Conservation (phyloP, 2,329 filamentous ascomycete genomes). For the Fusarium sp. region DNA sequence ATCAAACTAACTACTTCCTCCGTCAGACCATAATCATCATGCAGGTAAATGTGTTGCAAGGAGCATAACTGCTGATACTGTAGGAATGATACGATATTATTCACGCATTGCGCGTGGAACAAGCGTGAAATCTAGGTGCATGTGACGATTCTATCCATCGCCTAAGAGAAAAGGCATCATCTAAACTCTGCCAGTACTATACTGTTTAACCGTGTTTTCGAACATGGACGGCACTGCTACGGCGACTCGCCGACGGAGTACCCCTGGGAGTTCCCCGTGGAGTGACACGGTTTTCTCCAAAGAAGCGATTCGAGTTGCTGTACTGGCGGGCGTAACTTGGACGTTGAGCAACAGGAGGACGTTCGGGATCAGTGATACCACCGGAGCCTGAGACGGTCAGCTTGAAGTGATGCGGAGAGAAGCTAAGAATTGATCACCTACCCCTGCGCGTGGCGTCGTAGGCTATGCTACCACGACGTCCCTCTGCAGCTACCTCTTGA, state of each 20-base stretch:
- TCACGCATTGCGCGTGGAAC: too few species aligned
- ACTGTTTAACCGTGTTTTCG: neutral
- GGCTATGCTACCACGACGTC: constrained; percentile 44
- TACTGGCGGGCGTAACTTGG: constrained; percentile 43
- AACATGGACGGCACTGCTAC: constrained; percentile 13
- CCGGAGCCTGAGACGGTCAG: constrained; percentile 40
- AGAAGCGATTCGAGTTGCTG: constrained; percentile 54
- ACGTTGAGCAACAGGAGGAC: constrained; percentile 24
- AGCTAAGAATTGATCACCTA: constrained; percentile 34
- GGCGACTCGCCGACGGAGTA: constrained; percentile 50
- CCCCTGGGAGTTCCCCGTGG: constrained; percentile 50
- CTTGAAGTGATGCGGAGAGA: neutral
- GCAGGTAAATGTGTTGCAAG: too few species aligned
- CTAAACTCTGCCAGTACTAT: too few species aligned
- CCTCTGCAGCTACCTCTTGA: constrained; percentile 43
- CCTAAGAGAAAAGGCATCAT: too few species aligned
- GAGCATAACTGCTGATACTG: too few species aligned
- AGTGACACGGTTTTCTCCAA: constrained; percentile 53
- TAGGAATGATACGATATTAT: too few species aligned
- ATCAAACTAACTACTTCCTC: too few species aligned
- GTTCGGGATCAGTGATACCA: constrained; percentile 19
- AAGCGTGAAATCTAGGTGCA: too few species aligned
- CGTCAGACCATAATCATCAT: too few species aligned
- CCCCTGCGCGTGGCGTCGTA: constrained; percentile 42
- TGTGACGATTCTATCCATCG: too few species aligned